These are phyloP conservation scores for Chernovozyma sophiae-reginae DNA, from an alignment of 1,139 yeast species.

Conservation along the genomic window DNA sequence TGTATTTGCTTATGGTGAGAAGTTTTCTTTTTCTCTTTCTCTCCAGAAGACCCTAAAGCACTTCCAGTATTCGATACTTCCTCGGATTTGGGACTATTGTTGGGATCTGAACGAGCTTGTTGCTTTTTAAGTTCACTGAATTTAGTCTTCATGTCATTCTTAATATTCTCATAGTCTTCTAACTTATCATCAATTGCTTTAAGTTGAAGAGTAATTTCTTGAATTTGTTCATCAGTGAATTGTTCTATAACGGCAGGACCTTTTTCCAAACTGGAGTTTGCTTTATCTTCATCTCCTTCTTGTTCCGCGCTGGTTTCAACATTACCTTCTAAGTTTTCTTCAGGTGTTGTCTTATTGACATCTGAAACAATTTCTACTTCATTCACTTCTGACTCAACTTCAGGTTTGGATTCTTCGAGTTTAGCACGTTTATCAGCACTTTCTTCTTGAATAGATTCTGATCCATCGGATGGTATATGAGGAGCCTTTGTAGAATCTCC, in stretches of 20 bases:
- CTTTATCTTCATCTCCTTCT: not conserved
- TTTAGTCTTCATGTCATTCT: constrained; percentile 31
- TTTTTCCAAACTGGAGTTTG: not conserved
- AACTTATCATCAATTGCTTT: constrained; percentile 35
- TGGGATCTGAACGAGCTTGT: constrained; percentile 2
- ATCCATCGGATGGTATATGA: constrained; percentile 9
- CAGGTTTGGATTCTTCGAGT: not conserved
- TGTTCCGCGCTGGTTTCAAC: not conserved
- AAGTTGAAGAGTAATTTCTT: constrained; percentile 30
- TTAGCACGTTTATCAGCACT: not conserved
- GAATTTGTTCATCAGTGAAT: constrained; percentile 30
- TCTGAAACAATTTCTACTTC: not conserved
- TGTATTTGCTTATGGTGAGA: constrained; percentile 42
- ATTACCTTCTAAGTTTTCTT: not conserved
- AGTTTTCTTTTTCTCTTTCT: constrained; percentile 26
- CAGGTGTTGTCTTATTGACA: not conserved
- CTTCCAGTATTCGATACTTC: constrained; percentile 1
- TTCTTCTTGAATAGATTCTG: not conserved
- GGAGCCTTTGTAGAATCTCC: constrained; percentile 2
- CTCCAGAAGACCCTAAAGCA: too few species aligned
- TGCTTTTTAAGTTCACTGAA: constrained; percentile 21
- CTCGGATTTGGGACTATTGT: constrained; percentile 1
- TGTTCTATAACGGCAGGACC: constrained; percentile 16
- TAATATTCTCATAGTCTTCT: constrained; percentile 35
- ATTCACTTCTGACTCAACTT: not conserved